Evolutionary conservation across 2,329 filamentous ascomycete species (phyloP), one percentile per base, ranked within the genome.

Genomic region (Apiospora hydei): DNA sequence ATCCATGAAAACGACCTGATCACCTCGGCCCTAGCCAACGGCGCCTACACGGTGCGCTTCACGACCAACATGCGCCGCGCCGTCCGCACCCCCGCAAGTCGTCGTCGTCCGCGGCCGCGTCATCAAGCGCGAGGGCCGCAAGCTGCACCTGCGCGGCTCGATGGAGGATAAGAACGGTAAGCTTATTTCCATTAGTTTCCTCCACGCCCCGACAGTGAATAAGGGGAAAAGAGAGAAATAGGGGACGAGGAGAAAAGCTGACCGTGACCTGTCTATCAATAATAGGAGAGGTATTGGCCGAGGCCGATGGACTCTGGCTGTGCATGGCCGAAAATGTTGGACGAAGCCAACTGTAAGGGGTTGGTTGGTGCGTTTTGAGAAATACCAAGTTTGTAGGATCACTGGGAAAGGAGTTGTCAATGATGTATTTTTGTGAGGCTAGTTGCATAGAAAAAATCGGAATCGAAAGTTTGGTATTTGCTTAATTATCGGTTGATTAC

Each of bases 141-240:
- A 78, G 73, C 57, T 80, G 26, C 73, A 70, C 3, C 68, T 77
- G 1, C 72, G 70, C 41, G 78, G 77, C 34, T 75, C 73, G 34
- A 75, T 80, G 67, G 77, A 78, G 64, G 78, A 80, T 71, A 76
- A 76, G 49, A 71, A 80, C 44, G 79, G 78, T 77, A 24, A 73
- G 76, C 47, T 38, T 41, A 26, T 67, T 18, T 41, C 44, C n/a
- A 11, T 43, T 46, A 5, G 49, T 14, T 64, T 0, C 30, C 1
- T 47, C 44, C 38, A 6, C 34, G 5, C 34, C 34, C 7, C 34
- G 5, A 2, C 34, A 3, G 5, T 38, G 5, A 4, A 3, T 38
- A 1, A 5, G 38, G 14, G 21, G 26, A 11, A n/a, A 34, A 43
- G 69, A 69, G 46, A 66, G 51, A 44, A 44, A 43, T n/a, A 26